Evolutionary conservation across 2,329 filamentous ascomycete genomes (phyloP), one percentile per base, ranked within the genome.

Genomic region (Pezicula neosporulosa): DNA sequence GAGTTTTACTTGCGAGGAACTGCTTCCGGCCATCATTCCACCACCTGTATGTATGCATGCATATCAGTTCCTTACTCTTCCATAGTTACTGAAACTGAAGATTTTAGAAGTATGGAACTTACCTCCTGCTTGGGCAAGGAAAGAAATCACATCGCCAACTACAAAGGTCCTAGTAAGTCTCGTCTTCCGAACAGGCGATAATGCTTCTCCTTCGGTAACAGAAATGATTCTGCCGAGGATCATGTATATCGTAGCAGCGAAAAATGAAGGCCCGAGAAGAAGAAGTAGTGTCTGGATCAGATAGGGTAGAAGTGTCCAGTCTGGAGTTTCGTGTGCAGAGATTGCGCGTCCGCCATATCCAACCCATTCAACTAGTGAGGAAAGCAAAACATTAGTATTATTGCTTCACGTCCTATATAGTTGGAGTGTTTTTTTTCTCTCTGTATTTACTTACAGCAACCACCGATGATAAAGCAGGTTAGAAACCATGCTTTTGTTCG

Each of bases 161-260:
- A 77, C 72, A 46, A 77, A 77, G 43, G 75, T 61, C 49, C 71
- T 73, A 8, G 73, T 76, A 6, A 75, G 59, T 66, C 68, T 72
- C 16, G 36, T 62, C 16, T 69, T 50, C 6, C 69, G 63, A 13
- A 67, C 66, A 12, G 70, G 63, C 16, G 62, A 57, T 65, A 70
- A 69, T 56, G 69, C 70, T 21, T 21, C 21, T 21, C 21, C 21
- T 5, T 21, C 21, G 3, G 21, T 21, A 3, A 21, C 5, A 21
- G 21, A 21, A 21, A 21, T 21, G 21, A 21, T 21, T 21, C 21
- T 21, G 21, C 21, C 21, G 21, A 21, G 21, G 5, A 21, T 21
- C 21, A 21, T 21, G 5, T 21, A 21, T 27, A 70, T 67, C 4
- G 61, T 60, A 6, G 68, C 68, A 10, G 68, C 68, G 53, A 68